Base-by-base conservation (phyloP, 169 alveolate species). In the Plasmodium yoelii region DNA sequence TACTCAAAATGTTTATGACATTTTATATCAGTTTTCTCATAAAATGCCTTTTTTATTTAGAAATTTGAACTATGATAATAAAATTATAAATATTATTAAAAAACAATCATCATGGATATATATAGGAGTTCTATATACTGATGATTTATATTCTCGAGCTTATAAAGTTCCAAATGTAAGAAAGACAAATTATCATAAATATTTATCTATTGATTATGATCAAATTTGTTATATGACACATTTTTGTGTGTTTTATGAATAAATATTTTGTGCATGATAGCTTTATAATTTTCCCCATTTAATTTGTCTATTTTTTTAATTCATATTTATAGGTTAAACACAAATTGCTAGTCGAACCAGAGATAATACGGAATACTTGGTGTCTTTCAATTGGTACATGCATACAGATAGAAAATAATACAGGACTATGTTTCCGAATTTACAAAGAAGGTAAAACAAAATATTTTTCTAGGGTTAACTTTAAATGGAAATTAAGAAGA, bases 321-420 rank as follows among this genome's bases (percentile, higher is more conserved):
- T 51, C 55, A 9, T 53, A 7, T 71, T 13, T 12, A 18, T 46
- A 92, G 77, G 92, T 87, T 0, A 92, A 92, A 5, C 88, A 88
- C 42, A 82, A 88, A 28, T 84, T 92, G 39, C 88, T 92, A 19
- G 95, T 92, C 15, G 95, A 92, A 60, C 95, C 95, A 7, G 91
- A 70, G 4, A 91, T 92, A 12, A 91, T 88, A 73, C 55, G 92
- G 24, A 64, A 86, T 24, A 88, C 65, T 12, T 92, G 95, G 95
- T 75, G 94, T 75, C 93, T 92, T 7, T 65, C 91, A 8, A 88
- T 92, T 19, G 95, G 95, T 19, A 88, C 92, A 28, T 88, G 94
- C 59, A 92, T 92, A 46, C 95, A 92, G 73, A 87, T 92, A 9
- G 93, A 90, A 46, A 92, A 92, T 60, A 87, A 88, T 70, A 84